phyloP scores from a whole-genome alignment of 306 rosid genomes.

The Canavalia ensiformis region DNA sequence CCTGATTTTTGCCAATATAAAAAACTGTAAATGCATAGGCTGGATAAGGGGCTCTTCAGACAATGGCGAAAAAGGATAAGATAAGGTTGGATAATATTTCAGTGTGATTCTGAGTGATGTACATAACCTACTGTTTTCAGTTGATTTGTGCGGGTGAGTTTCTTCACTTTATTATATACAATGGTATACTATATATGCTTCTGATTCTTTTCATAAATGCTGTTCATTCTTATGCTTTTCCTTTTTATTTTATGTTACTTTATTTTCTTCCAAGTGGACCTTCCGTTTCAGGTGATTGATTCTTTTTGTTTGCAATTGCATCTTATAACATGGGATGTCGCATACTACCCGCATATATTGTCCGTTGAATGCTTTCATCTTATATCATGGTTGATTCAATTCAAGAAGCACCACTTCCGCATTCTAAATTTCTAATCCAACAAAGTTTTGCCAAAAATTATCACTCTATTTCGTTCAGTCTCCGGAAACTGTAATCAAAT shows the following conservation, averaged over 20 bases:
- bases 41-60: slow-evolving; percentile 51
- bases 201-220: slow-evolving; percentile 49
- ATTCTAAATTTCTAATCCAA: neutral
- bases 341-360: neutral
- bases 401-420: neutral
- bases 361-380: neutral
- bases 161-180: slow-evolving; percentile 53
- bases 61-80: slow-evolving; percentile 50
- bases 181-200: slow-evolving; percentile 47
- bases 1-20: slow-evolving; percentile 56
- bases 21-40: slow-evolving; percentile 62
- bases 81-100: slow-evolving; percentile 27
- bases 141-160: slow-evolving; percentile 56
- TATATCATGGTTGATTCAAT: neutral
- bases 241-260: neutral
- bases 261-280: neutral
- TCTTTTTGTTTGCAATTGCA: slow-evolving; percentile 6
- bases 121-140: slow-evolving; percentile 46
- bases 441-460: neutral
- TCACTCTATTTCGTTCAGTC: neutral
- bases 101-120: slow-evolving; percentile 60
- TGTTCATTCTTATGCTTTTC: slow-evolving; percentile 20
- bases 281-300: neutral
- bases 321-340: neutral
- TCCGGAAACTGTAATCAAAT: neutral